Evolutionary conservation across 2,329 filamentous ascomycete species (phyloP).

Genomic region (Aspergillus quadricinctus): DNA sequence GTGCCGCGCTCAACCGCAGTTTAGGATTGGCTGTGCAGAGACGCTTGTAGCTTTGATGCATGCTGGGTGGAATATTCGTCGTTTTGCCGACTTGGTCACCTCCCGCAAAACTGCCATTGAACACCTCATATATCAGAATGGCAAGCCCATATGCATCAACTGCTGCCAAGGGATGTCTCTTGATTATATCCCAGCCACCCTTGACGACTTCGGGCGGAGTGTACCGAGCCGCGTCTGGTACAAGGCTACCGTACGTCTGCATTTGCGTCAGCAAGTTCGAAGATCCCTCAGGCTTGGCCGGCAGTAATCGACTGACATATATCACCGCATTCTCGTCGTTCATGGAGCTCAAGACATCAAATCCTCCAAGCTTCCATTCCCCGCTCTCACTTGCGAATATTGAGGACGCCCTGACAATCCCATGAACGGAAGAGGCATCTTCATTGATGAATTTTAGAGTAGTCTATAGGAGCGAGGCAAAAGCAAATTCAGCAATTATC

Average conservation of each 20-base stretch:
- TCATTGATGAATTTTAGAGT: constrained; percentile 95
- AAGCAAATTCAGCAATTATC: neutral
- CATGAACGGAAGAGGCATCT: constrained; percentile 88
- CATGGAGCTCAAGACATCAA: constrained; percentile 88
- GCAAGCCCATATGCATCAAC: constrained; percentile 87
- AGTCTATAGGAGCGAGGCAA: constrained; percentile 49
- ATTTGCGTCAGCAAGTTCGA: constrained; percentile 11
- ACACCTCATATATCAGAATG: constrained; percentile 80
- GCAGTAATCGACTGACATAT: constrained; percentile 53
- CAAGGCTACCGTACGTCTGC: constrained; percentile 77
- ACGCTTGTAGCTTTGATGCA: constrained; percentile 89
- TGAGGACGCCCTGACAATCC: constrained; percentile 76
- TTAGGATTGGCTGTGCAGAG: constrained; percentile 88
- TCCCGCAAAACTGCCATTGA: constrained; percentile 77
- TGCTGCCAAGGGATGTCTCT: constrained; percentile 72
- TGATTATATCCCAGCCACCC: constrained; percentile 87
- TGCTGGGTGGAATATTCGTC: constrained; percentile 77
- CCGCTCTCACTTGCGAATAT: constrained; percentile 93
- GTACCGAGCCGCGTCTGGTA: constrained; percentile 81
- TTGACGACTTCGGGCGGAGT: constrained; percentile 81
- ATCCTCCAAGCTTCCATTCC: constrained; percentile 94
- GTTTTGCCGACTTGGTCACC: constrained; percentile 78
- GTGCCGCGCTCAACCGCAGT: constrained; percentile 72
- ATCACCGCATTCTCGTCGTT: constrained; percentile 95
- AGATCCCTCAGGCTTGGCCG: neutral